phyloP scores from a whole-genome alignment of 2,329 filamentous ascomycete species.

The Myriosclerotinia curreyana region DNA sequence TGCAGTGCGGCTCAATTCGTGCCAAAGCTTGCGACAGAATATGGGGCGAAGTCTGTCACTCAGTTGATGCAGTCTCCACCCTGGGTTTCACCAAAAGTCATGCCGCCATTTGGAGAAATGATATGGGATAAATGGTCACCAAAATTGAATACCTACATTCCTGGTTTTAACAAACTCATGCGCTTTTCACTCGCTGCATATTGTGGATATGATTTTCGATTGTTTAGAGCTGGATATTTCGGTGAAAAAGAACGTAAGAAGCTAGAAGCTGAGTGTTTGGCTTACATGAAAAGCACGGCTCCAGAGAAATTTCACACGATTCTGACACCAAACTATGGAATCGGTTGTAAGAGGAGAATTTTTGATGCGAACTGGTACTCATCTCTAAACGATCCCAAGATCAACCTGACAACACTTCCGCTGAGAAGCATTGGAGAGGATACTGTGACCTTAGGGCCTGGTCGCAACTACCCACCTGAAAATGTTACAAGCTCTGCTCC shows the following conservation, averaged over 20 bases:
- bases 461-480: conserved; percentile 44
- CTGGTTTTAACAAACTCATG: conserved; percentile 45
- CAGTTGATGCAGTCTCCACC: conserved; percentile 58
- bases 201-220: conserved; percentile 46
- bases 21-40: conserved; percentile 47
- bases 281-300: conserved; percentile 47
- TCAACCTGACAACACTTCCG: conserved; percentile 53
- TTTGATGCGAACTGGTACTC: conserved; percentile 52
- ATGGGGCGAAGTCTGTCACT: conserved; percentile 52
- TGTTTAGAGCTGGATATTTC: conserved; percentile 46
- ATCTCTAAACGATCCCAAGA: conserved; percentile 47
- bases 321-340: conserved; percentile 53
- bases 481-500: conserved; percentile 29
- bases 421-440: conserved; percentile 47
- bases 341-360: conserved; percentile 57
- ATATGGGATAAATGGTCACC: conserved; percentile 49
- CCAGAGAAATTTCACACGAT: conserved; percentile 58
- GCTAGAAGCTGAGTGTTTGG: conserved; percentile 44
- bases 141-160: conserved; percentile 46
- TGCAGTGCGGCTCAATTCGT: conserved; percentile 58
- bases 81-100: conserved; percentile 49
- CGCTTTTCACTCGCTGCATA: conserved; percentile 44
- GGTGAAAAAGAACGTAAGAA: conserved; percentile 43
- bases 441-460: conserved; percentile 51
- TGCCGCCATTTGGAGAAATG: conserved; percentile 41